A percentile compares a stretch with the other conserved stretches of the same genome.
phyloP scores from a whole-genome alignment of 208 protist species.

The Acanthamoeba castellanii region DNA sequence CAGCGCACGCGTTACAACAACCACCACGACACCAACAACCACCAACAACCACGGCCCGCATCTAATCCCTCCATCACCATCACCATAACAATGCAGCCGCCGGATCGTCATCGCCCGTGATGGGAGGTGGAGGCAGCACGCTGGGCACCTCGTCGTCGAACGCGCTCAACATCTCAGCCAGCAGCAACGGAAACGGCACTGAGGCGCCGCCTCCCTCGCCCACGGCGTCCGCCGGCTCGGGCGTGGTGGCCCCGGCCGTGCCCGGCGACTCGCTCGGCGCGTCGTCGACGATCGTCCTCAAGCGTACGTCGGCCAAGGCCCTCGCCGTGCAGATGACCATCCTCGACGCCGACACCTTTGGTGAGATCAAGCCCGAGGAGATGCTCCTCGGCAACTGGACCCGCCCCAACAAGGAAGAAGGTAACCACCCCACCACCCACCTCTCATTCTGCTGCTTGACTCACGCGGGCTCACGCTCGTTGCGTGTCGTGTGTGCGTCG shows the following conservation, averaged over 20 bases:
- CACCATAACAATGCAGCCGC: too few relatives aligned
- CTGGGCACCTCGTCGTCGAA: not conserved
- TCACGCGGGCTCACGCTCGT: too few relatives aligned
- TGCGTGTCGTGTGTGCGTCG: too few relatives aligned
- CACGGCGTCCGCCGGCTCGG: not conserved
- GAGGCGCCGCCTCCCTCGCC: not conserved
- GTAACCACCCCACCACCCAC: not conserved
- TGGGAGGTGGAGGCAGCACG: not conserved
- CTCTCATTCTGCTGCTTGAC: too few relatives aligned
- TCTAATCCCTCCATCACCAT: too few relatives aligned
- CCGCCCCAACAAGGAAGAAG: conserved; percentile 19
- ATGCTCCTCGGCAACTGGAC: conserved; percentile 27
- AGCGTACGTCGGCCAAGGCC: not conserved
- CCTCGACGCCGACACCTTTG: not conserved
- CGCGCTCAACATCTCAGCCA: not conserved
- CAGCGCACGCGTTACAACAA: too few relatives aligned
- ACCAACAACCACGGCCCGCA: too few relatives aligned
- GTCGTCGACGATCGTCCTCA: not conserved
- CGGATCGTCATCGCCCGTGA: not conserved
- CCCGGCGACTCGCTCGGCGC: not conserved
- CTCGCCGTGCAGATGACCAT: not conserved
- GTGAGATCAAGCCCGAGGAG: not conserved
- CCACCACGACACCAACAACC: too few relatives aligned
- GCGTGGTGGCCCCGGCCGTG: not conserved
- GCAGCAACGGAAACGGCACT: not conserved